Conservation (phyloP, 2,329 filamentous ascomycete genomes). For the Fusarium devonianum region DNA sequence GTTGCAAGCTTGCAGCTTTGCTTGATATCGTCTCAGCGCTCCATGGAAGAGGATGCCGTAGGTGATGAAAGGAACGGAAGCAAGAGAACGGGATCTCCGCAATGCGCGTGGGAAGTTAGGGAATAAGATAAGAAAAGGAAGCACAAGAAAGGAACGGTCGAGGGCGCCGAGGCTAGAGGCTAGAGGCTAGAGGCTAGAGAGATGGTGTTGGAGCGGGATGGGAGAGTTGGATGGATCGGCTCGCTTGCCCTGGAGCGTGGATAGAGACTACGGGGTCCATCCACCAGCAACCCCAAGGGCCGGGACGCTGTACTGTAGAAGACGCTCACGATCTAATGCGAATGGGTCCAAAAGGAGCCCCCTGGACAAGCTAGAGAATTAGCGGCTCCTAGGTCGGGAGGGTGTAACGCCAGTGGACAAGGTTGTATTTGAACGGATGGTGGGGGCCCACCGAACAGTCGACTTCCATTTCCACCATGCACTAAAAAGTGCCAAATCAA, state of each 20-base stretch:
- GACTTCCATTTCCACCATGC: constrained; percentile 31
- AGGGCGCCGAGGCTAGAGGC: constrained; percentile 35
- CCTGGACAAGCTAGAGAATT: constrained; percentile 29
- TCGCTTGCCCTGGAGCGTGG: not conserved
- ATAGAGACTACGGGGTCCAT: constrained; percentile 27
- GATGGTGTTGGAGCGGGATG: constrained; percentile 30
- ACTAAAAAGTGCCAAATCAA: constrained; percentile 32
- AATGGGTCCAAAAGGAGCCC: constrained; percentile 27
- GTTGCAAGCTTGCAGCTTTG: constrained; percentile 40
- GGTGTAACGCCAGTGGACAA: constrained; percentile 42
- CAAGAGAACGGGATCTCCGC: constrained; percentile 27
- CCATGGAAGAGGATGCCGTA: constrained; percentile 33
- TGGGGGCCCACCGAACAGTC: constrained; percentile 31
- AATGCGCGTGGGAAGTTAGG: constrained; percentile 22
- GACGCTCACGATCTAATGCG: constrained; percentile 28
- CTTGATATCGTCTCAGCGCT: constrained; percentile 38
- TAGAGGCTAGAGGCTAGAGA: constrained; percentile 17
- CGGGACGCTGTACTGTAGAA: constrained; percentile 30
- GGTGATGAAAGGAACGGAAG: constrained; percentile 32
- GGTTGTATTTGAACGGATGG: constrained; percentile 29
- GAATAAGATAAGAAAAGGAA: constrained; percentile 13
- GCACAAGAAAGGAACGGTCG: constrained; percentile 28
- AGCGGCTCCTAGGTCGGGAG: constrained; percentile 35
- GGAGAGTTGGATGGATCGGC: not conserved
- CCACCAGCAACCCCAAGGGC: constrained; percentile 28